Base-by-base conservation (phyloP, 129 eudicot species). In the Centrapalus pauciflorus region DNA sequence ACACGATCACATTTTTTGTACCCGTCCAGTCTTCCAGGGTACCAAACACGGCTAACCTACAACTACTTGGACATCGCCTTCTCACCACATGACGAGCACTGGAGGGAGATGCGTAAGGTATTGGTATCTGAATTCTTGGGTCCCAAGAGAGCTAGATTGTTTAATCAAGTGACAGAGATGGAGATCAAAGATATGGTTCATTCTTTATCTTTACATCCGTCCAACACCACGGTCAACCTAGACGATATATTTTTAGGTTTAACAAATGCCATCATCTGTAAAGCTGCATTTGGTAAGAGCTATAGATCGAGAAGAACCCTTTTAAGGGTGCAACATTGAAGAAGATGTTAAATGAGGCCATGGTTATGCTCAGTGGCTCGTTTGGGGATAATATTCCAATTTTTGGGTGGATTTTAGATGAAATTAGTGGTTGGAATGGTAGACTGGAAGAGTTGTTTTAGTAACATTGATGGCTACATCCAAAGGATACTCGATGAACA, bases 101-200 rank as follows among this genome's bases (percentile, higher is more conserved):
- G 75, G 79, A 55, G 52, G 17, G 77, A 81, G 21, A 64, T 77
- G 40, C 77, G 85, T 2, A 76, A 81, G 49, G 55, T 81, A 19
- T 32, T 64, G 13, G 69, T 59, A 2, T 9, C 61, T 1, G 73
- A 77, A 40, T 63, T 81, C 3, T 68, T 81, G 30, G 71, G 75
- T 17, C 11, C 43, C 6, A 41, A 76, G 27, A 61, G 76, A 54
- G 51, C 50, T 0, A 61, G 59, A 12, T 37, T 72, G 0, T 72
- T 60, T 27, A n/a, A 38, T 4, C 28, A 64, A 13, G 51, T 66
- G 7, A 46, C 67, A 10, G 71, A 66, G 20, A 61, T 17, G 7
- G 71, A 72, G 48, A 49, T 78, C 0, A 41, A 30, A 3, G 40
- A 33, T 1, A 1, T 78, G 58, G 3, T 72, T n/a, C 3, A 50